Percentiles rank a stretch among this genome's conserved stretches.
phyloP scores from a whole-genome alignment of 192 early-diverging fungal species.

The Rhizophagus prolifer region DNA sequence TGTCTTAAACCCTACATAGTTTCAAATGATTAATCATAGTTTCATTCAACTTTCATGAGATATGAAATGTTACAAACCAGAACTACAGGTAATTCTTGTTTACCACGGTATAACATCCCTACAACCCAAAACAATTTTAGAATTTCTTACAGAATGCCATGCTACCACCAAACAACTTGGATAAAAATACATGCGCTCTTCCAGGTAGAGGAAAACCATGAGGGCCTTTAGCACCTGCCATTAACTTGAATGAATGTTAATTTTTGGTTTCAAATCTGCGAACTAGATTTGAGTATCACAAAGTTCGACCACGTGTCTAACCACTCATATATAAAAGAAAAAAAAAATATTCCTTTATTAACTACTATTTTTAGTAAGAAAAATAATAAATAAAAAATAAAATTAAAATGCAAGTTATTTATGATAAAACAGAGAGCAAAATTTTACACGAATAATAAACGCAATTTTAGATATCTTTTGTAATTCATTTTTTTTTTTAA shows the following conservation, averaged over 20 bases:
- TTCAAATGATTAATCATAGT: background rate
- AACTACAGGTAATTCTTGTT: background rate
- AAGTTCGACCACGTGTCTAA: too few species aligned
- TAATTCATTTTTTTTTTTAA: background rate
- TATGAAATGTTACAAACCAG: background rate
- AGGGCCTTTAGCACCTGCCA: background rate
- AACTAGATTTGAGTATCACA: background rate
- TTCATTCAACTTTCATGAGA: background rate
- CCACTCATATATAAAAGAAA: too few species aligned
- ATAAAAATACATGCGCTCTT: background rate
- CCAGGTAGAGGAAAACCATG: background rate
- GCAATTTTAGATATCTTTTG: background rate
- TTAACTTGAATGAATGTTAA: too few species aligned
- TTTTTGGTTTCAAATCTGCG: background rate
- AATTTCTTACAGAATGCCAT: background rate
- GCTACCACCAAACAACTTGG: background rate
- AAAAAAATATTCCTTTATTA: too few species aligned
- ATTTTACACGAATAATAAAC: background rate
- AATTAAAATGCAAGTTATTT: too few species aligned
- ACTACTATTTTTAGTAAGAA: too few species aligned
- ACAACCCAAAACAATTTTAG: background rate
- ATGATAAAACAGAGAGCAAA: too few species aligned
- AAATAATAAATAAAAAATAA: too few species aligned
- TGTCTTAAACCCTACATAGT: background rate
- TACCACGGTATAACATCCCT: constrained; percentile 7